phyloP scores from a whole-genome alignment of 148 eudicot genomes.

The Camellia japonica region DNA sequence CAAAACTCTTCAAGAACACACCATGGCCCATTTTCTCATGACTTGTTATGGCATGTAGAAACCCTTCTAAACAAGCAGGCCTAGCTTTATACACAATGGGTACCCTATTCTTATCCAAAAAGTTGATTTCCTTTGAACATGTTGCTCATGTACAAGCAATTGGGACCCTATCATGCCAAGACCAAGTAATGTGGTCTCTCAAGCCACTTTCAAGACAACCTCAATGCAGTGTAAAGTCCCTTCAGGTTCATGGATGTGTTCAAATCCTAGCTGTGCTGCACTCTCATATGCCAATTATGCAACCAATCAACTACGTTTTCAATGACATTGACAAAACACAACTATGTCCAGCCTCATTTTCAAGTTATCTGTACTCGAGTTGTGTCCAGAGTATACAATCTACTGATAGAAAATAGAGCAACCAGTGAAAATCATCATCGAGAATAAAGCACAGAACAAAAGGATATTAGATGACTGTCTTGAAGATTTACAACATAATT shows the following conservation, averaged over 20 bases:
- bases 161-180: neutral
- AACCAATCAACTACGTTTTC: neutral
- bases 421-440: neutral
- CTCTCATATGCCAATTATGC: neutral
- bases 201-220: neutral
- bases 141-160: neutral
- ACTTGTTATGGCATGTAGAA: no score
- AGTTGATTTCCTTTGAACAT: neutral
- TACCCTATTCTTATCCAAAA: neutral
- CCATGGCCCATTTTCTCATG: neutral
- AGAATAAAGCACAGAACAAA: neutral
- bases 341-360: constrained; percentile 1
- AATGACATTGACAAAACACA: neutral
- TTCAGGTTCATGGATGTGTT: constrained; percentile 8
- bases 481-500: neutral
- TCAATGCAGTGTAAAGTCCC: neutral
- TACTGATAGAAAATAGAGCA: no score
- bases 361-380: neutral
- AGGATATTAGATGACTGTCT: neutral
- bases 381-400: neutral
- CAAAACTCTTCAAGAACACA: neutral
- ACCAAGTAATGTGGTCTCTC: neutral
- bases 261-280: neutral
- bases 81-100: neutral
- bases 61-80: no score